These are phyloP conservation scores for Hymenoscyphus scutula DNA, from an alignment of 2,329 filamentous ascomycete genomes.

Conservation along the genomic window DNA sequence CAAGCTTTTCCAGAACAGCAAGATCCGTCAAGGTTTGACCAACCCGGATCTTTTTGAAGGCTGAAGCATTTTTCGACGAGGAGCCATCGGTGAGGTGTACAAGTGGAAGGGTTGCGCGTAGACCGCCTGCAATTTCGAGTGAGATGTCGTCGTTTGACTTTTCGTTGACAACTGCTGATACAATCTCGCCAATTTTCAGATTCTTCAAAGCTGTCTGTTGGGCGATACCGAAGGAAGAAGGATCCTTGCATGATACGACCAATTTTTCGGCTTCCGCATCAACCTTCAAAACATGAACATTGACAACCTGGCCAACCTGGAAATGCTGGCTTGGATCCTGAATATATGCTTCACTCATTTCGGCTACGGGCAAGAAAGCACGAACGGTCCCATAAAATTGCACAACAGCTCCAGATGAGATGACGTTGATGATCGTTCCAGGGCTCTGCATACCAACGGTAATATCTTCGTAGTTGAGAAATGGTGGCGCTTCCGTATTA, in stretches of 20 bases:
- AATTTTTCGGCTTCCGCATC: conserved; percentile 69
- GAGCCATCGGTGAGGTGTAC: conserved; percentile 86
- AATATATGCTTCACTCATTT: conserved; percentile 98
- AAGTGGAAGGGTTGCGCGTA: conserved; percentile 75
- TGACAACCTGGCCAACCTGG: conserved; percentile 84
- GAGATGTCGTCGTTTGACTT: conserved; percentile 75
- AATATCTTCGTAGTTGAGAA: conserved; percentile 75
- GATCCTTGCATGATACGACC: conserved; percentile 90
- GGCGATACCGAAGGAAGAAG: conserved; percentile 69
- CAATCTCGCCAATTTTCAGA: conserved; percentile 69
- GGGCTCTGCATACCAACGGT: conserved; percentile 73
- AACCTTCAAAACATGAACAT: conserved; percentile 80
- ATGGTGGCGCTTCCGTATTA: conserved; percentile 79
- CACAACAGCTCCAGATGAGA: conserved; percentile 77
- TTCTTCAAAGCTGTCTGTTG: conserved; percentile 75
- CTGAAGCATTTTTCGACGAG: conserved; percentile 70
- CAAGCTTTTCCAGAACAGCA: conserved; percentile 83
- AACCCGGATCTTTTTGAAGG: conserved; percentile 77
- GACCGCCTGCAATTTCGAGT: conserved; percentile 70
- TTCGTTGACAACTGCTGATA: conserved; percentile 77
- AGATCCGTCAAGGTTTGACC: conserved; percentile 80
- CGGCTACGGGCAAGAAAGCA: conserved; percentile 86
- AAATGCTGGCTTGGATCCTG: conserved; percentile 88
- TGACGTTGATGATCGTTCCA: conserved; percentile 82
- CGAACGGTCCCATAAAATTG: conserved; percentile 85